Conservation (phyloP, 73 alveolate species). For the Tetrahymena malaccensis region DNA sequence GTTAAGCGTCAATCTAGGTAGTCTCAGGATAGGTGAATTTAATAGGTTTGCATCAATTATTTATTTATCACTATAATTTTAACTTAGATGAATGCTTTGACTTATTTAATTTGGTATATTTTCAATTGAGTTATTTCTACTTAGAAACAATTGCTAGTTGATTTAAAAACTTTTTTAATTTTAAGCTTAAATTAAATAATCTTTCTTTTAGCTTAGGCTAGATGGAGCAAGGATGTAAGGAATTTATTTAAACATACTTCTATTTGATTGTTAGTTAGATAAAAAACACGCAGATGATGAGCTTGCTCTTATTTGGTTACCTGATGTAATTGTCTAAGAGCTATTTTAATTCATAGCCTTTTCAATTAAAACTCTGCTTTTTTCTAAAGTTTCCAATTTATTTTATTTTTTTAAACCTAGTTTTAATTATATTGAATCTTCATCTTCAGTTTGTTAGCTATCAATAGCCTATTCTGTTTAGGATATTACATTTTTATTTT, state of each 20-base stretch:
- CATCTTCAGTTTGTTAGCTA: not conserved
- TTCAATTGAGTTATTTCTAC: not conserved
- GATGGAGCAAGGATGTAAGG: not conserved
- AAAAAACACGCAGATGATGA: not conserved
- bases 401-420: not conserved
- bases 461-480: not conserved
- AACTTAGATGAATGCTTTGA: too few relatives aligned
- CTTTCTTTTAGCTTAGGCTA: not conserved
- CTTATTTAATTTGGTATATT: not conserved
- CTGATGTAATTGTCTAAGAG: not conserved
- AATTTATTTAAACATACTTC: not conserved
- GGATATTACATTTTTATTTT: not conserved
- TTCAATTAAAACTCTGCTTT: not conserved
- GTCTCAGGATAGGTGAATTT: not conserved
- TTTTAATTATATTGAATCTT: not conserved
- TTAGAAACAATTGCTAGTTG: not conserved
- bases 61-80: not conserved
- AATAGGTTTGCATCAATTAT: not conserved
- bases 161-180: too few relatives aligned
- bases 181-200: too few relatives aligned
- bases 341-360: not conserved
- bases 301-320: not conserved
- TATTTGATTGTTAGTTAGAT: not conserved
- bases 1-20: not conserved
- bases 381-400: not conserved